Evolutionary conservation across 352 stramenopile species (phyloP).

Genomic region (Globisporangium cystogenes): DNA sequence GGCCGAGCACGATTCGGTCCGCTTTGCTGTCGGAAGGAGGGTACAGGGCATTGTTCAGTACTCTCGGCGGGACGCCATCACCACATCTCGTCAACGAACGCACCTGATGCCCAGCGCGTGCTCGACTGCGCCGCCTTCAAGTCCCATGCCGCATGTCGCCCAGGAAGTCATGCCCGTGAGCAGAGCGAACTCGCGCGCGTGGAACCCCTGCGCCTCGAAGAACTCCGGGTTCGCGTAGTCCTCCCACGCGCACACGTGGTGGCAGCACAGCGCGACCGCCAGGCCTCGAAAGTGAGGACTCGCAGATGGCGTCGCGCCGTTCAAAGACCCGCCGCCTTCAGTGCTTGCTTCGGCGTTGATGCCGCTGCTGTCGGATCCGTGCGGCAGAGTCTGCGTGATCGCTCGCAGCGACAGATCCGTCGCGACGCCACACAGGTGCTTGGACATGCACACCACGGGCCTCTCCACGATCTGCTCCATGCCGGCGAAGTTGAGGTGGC

Average conservation of each 20-base stretch:
- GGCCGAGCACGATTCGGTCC: constrained; percentile 51
- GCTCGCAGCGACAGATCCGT: constrained; percentile 76
- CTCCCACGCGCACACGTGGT: constrained; percentile 67
- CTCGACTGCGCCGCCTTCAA: constrained; percentile 58
- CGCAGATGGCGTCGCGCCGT: not conserved
- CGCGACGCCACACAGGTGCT: constrained; percentile 79
- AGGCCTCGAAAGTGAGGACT: constrained; percentile 48
- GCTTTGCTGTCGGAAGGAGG: constrained; percentile 23
- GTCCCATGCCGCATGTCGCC: constrained; percentile 71
- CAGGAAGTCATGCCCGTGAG: constrained; percentile 71
- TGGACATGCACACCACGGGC: constrained; percentile 77
- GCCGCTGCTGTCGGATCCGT: not conserved
- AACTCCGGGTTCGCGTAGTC: constrained; percentile 72
- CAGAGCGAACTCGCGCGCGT: constrained; percentile 48
- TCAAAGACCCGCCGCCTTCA: no score
- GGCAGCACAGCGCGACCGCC: constrained; percentile 72
- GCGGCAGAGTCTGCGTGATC: constrained; percentile 46
- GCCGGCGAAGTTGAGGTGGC: constrained; percentile 68
- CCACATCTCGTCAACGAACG: not conserved
- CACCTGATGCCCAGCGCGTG: constrained; percentile 69
- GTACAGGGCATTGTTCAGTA: constrained; percentile 8
- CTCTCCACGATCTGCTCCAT: constrained; percentile 47
- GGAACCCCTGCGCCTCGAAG: constrained; percentile 51
- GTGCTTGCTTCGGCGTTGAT: not conserved
- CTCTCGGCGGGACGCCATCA: not conserved